Conservation (phyloP, 441 rosid genomes). For the Raphanus hybrid region DNA sequence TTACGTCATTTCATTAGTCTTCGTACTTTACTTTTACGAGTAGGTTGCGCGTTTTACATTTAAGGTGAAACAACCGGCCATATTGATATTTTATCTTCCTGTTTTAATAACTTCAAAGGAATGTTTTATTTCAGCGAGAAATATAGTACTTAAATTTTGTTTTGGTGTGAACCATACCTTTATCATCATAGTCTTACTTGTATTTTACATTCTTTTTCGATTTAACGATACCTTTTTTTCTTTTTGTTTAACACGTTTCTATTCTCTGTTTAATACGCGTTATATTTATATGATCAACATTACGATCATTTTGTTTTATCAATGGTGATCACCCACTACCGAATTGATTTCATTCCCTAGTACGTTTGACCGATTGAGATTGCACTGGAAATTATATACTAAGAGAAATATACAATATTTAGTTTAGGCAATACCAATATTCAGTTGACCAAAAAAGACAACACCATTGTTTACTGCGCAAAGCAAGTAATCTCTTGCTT, state of each 20-base stretch:
- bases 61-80: constrained; percentile 26
- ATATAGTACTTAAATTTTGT: neutral
- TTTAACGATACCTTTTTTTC: neutral
- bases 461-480: constrained; percentile 10
- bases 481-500: neutral
- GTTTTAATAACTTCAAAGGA: neutral
- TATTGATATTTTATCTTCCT: neutral
- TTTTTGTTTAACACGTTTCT: constrained; percentile 5
- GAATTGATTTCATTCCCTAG: constrained; percentile 23
- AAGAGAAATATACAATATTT: neutral
- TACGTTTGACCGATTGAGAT: constrained; percentile 12
- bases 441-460: neutral
- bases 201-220: neutral
- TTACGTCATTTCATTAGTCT: neutral
- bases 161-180: neutral
- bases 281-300: constrained; percentile 6
- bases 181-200: neutral
- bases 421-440: constrained; percentile 1
- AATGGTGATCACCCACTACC: constrained; percentile 35
- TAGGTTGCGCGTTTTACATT: constrained; percentile 34
- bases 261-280: neutral
- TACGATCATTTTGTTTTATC: neutral
- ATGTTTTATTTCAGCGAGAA: neutral
- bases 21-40: constrained; percentile 29
- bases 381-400: neutral